Evolutionary conservation across 169 alveolate genomes (phyloP).

Genomic region (Cryptosporidium felis): DNA sequence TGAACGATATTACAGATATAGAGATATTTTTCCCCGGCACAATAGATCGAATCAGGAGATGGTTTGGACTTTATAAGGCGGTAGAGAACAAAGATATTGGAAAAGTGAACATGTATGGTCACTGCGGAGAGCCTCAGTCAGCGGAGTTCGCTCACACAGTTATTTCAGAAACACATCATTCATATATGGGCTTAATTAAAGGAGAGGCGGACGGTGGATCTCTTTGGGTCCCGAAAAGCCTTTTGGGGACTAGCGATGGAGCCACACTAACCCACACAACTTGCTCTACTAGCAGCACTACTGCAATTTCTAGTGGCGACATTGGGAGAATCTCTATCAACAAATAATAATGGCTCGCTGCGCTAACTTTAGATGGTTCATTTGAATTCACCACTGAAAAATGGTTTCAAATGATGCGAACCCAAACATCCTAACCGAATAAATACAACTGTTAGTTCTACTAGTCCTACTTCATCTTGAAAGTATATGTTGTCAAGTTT

Average conservation of each 20-base stretch:
- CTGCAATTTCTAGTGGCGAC: constrained; percentile 35
- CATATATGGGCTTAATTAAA: constrained; percentile 25
- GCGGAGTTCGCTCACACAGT: constrained; percentile 64
- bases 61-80: constrained; percentile 70
- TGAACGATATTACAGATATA: constrained; percentile 77
- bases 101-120: constrained; percentile 67
- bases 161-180: constrained; percentile 41
- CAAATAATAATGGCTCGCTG: background rate
- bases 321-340: background rate
- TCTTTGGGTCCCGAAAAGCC: constrained; percentile 48
- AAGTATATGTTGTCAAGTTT: too few species aligned
- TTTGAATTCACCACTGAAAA: too few species aligned
- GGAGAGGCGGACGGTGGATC: background rate
- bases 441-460: too few species aligned
- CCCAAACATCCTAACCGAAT: too few species aligned
- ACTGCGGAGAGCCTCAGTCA: constrained; percentile 68
- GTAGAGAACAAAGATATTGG: constrained; percentile 63
- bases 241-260: background rate
- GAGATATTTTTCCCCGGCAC: constrained; percentile 79
- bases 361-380: background rate
- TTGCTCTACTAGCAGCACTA: constrained; percentile 32
- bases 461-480: too few species aligned
- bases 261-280: background rate
- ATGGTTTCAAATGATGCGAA: too few species aligned
- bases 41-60: constrained; percentile 53